Evolutionary conservation across 2,329 filamentous ascomycete genomes (phyloP).

Genomic region (Pseudogymnoascus verrucosus): DNA sequence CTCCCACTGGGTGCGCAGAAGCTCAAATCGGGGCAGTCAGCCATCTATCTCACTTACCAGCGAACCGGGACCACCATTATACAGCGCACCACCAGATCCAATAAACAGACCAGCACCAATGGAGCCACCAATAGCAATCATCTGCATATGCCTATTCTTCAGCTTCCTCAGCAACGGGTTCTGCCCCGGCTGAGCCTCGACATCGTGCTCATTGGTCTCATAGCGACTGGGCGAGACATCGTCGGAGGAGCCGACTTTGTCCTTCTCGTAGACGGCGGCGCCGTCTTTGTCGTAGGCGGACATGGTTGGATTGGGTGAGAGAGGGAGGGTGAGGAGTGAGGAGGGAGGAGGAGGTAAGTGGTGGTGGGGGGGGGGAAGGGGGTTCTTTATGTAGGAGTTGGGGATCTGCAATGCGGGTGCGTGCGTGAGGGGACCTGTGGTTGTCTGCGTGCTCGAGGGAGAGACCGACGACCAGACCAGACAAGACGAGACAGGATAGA

Average conservation of each 20-base stretch:
- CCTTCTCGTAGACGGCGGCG: not conserved
- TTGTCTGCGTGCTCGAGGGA: not conserved
- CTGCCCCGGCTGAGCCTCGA: conserved; percentile 7
- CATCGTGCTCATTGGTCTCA: not conserved
- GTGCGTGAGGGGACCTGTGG: not conserved
- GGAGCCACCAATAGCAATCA: conserved; percentile 44
- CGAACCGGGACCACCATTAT: conserved; percentile 29
- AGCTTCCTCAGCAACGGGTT: conserved; percentile 32
- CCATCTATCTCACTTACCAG: conserved; percentile 14
- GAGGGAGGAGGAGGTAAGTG: not conserved
- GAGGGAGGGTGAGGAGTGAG: not conserved
- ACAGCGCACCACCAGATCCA: conserved; percentile 36
- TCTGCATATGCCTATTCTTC: conserved; percentile 42
- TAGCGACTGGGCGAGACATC: not conserved
- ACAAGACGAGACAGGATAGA: no score
- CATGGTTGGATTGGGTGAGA: not conserved
- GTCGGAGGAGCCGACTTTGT: not conserved
- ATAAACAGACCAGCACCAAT: conserved; percentile 45
- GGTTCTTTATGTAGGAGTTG: not conserved
- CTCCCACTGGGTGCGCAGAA: no score
- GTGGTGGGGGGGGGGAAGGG: not conserved
- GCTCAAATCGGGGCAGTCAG: no score
- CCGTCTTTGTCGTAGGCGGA: not conserved
- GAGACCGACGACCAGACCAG: no score
- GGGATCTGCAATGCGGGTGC: not conserved